Conservation (phyloP, 139 green algal genomes). For the Tetradesmus lagerheimii region DNA sequence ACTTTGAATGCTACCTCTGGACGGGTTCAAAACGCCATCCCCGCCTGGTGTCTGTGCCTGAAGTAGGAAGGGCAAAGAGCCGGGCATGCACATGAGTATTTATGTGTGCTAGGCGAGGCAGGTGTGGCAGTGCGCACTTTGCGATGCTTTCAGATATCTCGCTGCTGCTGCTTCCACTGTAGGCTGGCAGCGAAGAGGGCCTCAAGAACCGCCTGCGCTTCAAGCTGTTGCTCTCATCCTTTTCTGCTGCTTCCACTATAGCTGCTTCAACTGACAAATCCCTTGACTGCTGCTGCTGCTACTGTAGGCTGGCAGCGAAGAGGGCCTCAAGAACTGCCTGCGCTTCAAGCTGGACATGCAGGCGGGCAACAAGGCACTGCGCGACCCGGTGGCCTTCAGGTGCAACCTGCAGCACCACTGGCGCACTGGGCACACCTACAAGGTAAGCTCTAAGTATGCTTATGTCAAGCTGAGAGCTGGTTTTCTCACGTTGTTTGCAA, state of each 20-base stretch:
- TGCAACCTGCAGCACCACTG: conserved; percentile 95
- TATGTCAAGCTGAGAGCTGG: not conserved
- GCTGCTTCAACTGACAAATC: no score
- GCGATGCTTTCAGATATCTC: not conserved
- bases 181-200: conserved; percentile 75
- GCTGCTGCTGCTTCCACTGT: not conserved
- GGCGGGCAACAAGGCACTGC: conserved; percentile 86
- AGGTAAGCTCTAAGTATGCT: conserved; percentile 62
- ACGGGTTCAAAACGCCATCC: no score
- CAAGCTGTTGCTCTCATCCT: no score
- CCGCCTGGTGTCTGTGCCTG: no score
- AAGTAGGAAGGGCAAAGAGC: no score
- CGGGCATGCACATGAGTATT: no score
- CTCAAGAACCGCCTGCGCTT: conserved; percentile 88
- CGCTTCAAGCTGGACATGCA: conserved; percentile 97
- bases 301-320: conserved; percentile 63
- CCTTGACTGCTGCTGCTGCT: not conserved
- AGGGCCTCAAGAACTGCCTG: conserved; percentile 85
- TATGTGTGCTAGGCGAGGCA: no score
- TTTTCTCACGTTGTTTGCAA: no score
- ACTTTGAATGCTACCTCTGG: no score
- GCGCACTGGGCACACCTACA: conserved; percentile 92
- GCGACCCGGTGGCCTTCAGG: conserved; percentile 96
- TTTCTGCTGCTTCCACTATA: no score
- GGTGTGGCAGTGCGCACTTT: no score